Conservation (phyloP, 768 basidiomycete species). For the Lanmaoa pseudosensibilis region DNA sequence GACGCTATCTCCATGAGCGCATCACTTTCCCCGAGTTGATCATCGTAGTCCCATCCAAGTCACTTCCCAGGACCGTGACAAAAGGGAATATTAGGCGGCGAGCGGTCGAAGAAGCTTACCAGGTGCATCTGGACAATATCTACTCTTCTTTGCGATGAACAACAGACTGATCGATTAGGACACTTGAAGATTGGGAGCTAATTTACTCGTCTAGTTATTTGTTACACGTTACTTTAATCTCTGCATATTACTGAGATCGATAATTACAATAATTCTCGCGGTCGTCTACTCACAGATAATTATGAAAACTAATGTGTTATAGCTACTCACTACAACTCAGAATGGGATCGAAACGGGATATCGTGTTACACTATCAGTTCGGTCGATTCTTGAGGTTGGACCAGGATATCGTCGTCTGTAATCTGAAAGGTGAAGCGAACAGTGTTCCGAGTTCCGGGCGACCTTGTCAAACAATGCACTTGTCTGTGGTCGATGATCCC, state of each 20-base stretch:
- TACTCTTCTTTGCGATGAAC: conserved; percentile 38
- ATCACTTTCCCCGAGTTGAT: conserved; percentile 65
- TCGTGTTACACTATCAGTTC: not conserved
- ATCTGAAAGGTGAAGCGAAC: conserved; percentile 28
- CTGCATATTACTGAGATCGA: conserved; percentile 5
- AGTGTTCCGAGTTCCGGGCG: conserved; percentile 19
- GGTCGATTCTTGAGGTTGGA: not conserved
- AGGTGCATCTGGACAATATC: conserved; percentile 55
- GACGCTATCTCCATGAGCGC: conserved; percentile 78
- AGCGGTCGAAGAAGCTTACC: conserved; percentile 70
- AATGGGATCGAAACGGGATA: not conserved
- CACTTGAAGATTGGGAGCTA: conserved; percentile 3
- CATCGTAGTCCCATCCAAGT: conserved; percentile 61
- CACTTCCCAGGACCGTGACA: conserved; percentile 74
- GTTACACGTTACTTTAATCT: conserved; percentile 1
- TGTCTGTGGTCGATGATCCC: conserved; percentile 17
- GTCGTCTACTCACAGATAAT: not conserved
- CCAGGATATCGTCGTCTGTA: conserved; percentile 17
- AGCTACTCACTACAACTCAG: not conserved
- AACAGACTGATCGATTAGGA: not conserved
- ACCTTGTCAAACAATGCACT: conserved; percentile 31
- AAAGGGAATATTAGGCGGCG: conserved; percentile 81
- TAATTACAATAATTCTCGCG: conserved; percentile 17
- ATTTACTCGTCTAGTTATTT: conserved; percentile 21
- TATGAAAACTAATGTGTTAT: conserved; percentile 6